A percentile compares a stretch with the other conserved stretches of the same genome.
phyloP scores from a whole-genome alignment of 2,329 filamentous ascomycete genomes.

The Zymoseptoria ardabiliae region DNA sequence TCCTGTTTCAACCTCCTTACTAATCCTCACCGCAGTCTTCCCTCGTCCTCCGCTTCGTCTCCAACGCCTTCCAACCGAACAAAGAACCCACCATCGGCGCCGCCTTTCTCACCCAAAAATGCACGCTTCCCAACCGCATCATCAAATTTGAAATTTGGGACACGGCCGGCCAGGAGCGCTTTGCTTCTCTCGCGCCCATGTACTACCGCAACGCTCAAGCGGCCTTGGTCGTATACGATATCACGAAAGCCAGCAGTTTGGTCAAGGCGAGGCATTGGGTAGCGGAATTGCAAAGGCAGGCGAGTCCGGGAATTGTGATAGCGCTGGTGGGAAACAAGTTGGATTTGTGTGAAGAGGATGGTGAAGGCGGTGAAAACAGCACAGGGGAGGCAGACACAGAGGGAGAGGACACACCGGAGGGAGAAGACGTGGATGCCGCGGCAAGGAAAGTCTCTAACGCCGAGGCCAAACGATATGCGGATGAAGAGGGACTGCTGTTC shows the following conservation, averaged over 20 bases:
- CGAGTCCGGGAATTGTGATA: slow-evolving; percentile 92
- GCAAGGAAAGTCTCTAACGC: slow-evolving; percentile 84
- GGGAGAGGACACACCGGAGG: slow-evolving; percentile 35
- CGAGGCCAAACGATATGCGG: slow-evolving; percentile 86
- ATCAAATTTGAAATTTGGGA: slow-evolving; percentile 77
- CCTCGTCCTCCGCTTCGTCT: slow-evolving; percentile 94
- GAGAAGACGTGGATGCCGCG: slow-evolving; percentile 46
- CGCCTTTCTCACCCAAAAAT: slow-evolving; percentile 98
- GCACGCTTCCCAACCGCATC: slow-evolving; percentile 84
- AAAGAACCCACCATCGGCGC: slow-evolving; percentile 99
- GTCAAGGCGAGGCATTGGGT: slow-evolving; percentile 99
- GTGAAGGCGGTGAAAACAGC: slow-evolving; percentile 40
- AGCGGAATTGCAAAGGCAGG: slow-evolving; percentile 91
- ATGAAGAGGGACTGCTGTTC: slow-evolving; percentile 89
- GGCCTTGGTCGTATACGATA: slow-evolving; percentile 95
- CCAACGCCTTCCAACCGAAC: slow-evolving; percentile 99
- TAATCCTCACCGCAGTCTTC: slow-evolving; percentile 60
- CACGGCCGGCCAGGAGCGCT: slow-evolving; percentile 94
- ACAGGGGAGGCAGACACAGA: slow-evolving; percentile 45
- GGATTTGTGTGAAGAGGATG: slow-evolving; percentile 60
- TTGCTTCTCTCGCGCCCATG: slow-evolving; percentile 94
- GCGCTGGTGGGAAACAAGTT: slow-evolving; percentile 95
- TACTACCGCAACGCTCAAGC: slow-evolving; percentile 99
- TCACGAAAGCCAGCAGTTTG: slow-evolving; percentile 91
- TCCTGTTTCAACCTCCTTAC: no score